Conservation (phyloP, 441 rosid genomes). For the Bocquillonia castaneifolia region DNA sequence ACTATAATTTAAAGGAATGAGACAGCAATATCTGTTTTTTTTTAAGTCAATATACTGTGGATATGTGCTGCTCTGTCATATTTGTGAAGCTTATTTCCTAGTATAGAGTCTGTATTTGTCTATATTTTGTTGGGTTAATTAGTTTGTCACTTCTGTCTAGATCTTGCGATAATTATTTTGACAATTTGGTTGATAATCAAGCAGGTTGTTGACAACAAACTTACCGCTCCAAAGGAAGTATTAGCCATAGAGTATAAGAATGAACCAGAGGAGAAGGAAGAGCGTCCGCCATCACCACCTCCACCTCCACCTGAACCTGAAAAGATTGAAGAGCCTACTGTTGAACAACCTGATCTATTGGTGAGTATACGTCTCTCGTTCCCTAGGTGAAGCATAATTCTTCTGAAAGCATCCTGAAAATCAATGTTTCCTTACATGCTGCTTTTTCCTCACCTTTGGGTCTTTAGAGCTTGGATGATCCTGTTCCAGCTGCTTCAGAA, state of each 20-base stretch:
- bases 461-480: constrained; percentile 68
- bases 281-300: constrained; percentile 45
- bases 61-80: not conserved
- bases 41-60: too few species aligned
- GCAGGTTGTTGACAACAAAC: constrained; percentile 48
- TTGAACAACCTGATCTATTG: constrained; percentile 77
- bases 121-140: not conserved
- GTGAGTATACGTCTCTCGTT: constrained; percentile 30
- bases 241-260: constrained; percentile 74
- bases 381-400: not conserved
- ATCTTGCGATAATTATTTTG: constrained; percentile 8
- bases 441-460: constrained; percentile 1
- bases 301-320: constrained; percentile 61
- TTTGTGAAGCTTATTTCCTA: not conserved
- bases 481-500: constrained; percentile 60
- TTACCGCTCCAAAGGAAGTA: constrained; percentile 62
- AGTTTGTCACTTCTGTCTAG: not conserved
- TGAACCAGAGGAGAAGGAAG: constrained; percentile 40
- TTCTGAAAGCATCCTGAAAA: not conserved
- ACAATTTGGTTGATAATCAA: constrained; percentile 11
- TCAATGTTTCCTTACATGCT: not conserved
- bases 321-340: constrained; percentile 55
- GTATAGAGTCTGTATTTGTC: not conserved
- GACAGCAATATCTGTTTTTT: not conserved
- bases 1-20: not conserved